Evolutionary conservation across 2,329 filamentous ascomycete species (phyloP).

Genomic region (Aspergillus floridensis): DNA sequence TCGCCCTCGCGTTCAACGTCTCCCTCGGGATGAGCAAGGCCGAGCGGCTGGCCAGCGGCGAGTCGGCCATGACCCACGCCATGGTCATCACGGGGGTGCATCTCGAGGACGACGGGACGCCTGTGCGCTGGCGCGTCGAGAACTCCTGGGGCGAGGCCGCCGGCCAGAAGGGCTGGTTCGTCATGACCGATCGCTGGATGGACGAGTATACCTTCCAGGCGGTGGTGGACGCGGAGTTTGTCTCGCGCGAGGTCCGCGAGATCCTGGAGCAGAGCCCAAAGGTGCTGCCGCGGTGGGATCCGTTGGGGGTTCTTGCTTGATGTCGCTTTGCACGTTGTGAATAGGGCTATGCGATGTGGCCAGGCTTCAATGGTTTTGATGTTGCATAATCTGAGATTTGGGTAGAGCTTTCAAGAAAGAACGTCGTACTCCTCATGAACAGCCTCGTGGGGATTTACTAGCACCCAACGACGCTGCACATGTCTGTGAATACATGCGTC

Average conservation of each 20-base stretch:
- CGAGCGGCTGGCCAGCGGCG: conserved; percentile 68
- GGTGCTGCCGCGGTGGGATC: conserved; percentile 74
- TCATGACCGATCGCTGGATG: conserved; percentile 82
- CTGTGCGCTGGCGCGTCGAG: conserved; percentile 79
- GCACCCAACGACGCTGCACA: too few species aligned
- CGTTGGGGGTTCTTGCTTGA: conserved; percentile 71
- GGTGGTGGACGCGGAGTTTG: conserved; percentile 71
- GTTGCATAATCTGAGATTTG: too few species aligned
- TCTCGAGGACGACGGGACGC: conserved; percentile 60
- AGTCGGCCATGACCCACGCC: conserved; percentile 84
- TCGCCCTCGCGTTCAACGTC: conserved; percentile 79
- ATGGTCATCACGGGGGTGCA: conserved; percentile 91
- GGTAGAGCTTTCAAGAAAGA: too few species aligned
- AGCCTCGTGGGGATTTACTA: too few species aligned
- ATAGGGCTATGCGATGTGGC: too few species aligned
- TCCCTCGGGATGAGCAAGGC: conserved; percentile 72
- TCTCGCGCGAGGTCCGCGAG: conserved; percentile 64
- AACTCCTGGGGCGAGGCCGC: conserved; percentile 74
- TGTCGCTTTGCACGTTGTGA: too few species aligned
- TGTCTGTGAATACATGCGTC: too few species aligned
- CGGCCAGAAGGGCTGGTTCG: conserved; percentile 80
- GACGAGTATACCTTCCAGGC: conserved; percentile 82
- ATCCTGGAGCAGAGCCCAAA: conserved; percentile 68
- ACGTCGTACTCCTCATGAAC: too few species aligned
- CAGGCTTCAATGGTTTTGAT: too few species aligned